Conservation (phyloP, 106 monocot genomes). For the Cymbidium sinense region DNA sequence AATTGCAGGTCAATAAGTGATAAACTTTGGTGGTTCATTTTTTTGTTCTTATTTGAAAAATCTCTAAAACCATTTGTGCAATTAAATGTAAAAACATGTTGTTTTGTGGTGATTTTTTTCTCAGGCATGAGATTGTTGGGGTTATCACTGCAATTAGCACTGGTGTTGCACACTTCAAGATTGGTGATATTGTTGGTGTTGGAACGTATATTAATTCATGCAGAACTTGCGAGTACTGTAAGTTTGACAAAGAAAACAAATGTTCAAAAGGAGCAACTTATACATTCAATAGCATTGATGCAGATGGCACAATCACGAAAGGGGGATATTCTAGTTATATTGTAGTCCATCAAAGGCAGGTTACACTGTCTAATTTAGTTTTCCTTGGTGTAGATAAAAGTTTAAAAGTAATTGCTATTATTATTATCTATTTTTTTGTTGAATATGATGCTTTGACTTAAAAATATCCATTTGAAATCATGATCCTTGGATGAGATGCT, state of each 20-base stretch:
- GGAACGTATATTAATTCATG: slow-evolving; percentile 83
- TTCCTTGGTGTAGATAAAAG: neutral
- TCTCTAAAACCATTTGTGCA: neutral
- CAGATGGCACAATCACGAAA: slow-evolving; percentile 76
- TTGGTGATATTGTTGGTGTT: slow-evolving; percentile 76
- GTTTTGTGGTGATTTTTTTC: neutral
- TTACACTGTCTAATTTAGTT: neutral
- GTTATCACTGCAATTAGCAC: slow-evolving; percentile 29
- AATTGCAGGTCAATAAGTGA: neutral
- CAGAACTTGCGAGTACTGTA: slow-evolving; percentile 64
- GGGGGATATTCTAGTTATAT: slow-evolving; percentile 84
- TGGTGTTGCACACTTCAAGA: slow-evolving; percentile 50
- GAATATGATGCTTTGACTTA: neutral
- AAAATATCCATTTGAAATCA: slow-evolving; percentile 2
- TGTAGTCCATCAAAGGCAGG: slow-evolving; percentile 82
- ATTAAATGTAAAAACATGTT: neutral
- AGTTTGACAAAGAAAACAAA: slow-evolving; percentile 40
- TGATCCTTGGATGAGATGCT: neutral
- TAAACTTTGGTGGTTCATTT: neutral
- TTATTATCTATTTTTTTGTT: neutral
- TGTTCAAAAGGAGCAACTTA: slow-evolving; percentile 22
- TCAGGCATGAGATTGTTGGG: slow-evolving; percentile 55
- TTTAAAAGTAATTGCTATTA: neutral
- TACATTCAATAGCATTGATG: slow-evolving; percentile 65
- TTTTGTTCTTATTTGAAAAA: neutral